Evolutionary conservation across 352 stramenopile species (phyloP).

Genomic region (Globisporangium paddicum): DNA sequence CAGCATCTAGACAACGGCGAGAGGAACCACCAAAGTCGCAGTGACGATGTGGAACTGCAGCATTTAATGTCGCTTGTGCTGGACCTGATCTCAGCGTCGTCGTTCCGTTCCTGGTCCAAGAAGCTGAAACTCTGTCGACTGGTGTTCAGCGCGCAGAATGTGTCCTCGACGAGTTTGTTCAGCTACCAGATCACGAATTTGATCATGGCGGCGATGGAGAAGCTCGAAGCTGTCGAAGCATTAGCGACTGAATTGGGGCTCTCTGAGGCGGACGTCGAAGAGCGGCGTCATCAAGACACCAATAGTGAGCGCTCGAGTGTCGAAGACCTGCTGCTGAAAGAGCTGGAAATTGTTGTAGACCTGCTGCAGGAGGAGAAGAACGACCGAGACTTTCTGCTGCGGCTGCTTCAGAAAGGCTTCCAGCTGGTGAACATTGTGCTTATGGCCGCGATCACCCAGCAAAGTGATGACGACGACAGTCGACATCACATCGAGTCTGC

Average conservation of each 20-base stretch:
- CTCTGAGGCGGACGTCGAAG: conserved; percentile 52
- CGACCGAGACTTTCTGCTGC: conserved; percentile 45
- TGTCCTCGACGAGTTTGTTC: conserved; percentile 23
- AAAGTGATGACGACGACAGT: neutral
- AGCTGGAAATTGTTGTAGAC: conserved; percentile 66
- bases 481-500: neutral
- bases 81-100: conserved; percentile 56
- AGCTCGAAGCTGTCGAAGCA: conserved; percentile 46
- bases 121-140: conserved; percentile 41
- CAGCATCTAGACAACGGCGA: neutral
- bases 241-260: conserved; percentile 60
- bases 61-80: conserved; percentile 59
- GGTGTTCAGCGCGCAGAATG: conserved; percentile 26
- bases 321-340: conserved; percentile 47
- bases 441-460: neutral
- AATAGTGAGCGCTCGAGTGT: conserved; percentile 18
- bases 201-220: conserved; percentile 39
- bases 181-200: conserved; percentile 43
- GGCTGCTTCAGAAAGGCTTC: conserved; percentile 57
- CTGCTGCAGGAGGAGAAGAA: conserved; percentile 54
- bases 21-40: neutral
- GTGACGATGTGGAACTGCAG: conserved; percentile 26
- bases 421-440: conserved; percentile 32
- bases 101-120: conserved; percentile 55
- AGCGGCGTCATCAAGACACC: conserved; percentile 30